Evolutionary conservation across 1,284 basidiomycete species (phyloP).

Genomic region (Melanopsichium pennsylvanicum): DNA sequence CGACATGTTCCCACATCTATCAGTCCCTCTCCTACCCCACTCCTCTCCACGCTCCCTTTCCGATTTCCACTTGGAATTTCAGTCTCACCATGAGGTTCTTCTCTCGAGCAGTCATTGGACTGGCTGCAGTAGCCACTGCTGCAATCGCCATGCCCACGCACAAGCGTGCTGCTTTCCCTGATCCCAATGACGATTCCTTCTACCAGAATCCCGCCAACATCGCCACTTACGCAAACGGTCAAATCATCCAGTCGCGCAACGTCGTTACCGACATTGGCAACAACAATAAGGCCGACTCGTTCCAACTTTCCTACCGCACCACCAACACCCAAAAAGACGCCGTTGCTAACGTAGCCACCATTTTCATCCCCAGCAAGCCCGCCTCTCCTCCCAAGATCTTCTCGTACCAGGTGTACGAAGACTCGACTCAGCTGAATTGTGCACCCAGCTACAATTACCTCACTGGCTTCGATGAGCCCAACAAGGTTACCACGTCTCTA

Average conservation of each 20-base stretch:
- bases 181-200: conserved; percentile 51
- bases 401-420: conserved; percentile 45
- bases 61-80: too few species aligned
- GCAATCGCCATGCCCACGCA: conserved; percentile 19
- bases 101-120: conserved; percentile 4
- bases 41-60: not conserved
- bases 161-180: conserved; percentile 6
- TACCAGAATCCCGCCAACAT: conserved; percentile 37
- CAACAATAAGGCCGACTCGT: conserved; percentile 28
- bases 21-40: not conserved
- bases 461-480: conserved; percentile 16
- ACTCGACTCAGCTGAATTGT: conserved; percentile 44
- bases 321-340: conserved; percentile 26
- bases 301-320: conserved; percentile 53
- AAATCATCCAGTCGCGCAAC: conserved; percentile 39
- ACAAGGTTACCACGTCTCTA: conserved; percentile 20
- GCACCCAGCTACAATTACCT: conserved; percentile 44
- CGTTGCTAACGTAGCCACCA: conserved; percentile 39
- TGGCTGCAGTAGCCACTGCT: conserved; percentile 14
- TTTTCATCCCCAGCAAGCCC: conserved; percentile 47
- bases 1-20: too few species aligned
- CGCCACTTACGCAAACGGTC: conserved; percentile 30
- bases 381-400: conserved; percentile 47
- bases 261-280: conserved; percentile 29
- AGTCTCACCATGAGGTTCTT: conserved; percentile 14